These are phyloP conservation scores for Coleophoma eucalyptorum DNA, from an alignment of 2,329 filamentous ascomycete species.

Conservation along the genomic window DNA sequence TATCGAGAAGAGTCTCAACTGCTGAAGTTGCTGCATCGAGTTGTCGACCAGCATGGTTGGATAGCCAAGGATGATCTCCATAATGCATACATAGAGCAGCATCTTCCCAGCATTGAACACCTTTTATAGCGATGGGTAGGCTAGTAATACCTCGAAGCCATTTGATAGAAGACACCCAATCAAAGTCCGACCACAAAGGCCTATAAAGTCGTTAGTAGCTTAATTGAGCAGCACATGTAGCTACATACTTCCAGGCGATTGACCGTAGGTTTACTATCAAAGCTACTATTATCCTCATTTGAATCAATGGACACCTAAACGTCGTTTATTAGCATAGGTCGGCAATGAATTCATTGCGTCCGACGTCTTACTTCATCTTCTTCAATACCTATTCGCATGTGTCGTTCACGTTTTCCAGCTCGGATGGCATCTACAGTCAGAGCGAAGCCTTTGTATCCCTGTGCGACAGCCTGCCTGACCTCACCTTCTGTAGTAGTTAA, in stretches of 20 bases:
- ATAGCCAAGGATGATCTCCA: neutral
- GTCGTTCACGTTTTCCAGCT: neutral
- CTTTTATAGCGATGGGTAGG: neutral
- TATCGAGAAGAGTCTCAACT: constrained; percentile 54
- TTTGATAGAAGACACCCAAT: neutral
- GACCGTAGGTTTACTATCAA: neutral
- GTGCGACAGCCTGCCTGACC: neutral
- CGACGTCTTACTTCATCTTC: neutral
- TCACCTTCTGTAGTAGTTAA: neutral
- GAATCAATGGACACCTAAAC: neutral
- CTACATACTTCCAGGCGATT: neutral
- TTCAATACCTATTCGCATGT: neutral
- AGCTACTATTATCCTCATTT: neutral
- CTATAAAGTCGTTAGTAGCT: neutral
- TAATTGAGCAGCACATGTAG: neutral
- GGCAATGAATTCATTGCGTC: neutral
- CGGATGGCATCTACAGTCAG: neutral
- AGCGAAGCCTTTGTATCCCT: neutral
- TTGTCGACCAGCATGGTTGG: neutral
- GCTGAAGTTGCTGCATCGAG: constrained; percentile 41
- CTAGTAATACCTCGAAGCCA: neutral
- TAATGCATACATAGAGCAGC: neutral
- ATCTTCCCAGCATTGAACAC: neutral
- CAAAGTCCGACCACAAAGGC: neutral
- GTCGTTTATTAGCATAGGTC: neutral